A percentile compares a stretch with the other conserved stretches of the same genome.
Conservation (phyloP, 306 rosid genomes). For the Citrullus colocynthis region DNA sequence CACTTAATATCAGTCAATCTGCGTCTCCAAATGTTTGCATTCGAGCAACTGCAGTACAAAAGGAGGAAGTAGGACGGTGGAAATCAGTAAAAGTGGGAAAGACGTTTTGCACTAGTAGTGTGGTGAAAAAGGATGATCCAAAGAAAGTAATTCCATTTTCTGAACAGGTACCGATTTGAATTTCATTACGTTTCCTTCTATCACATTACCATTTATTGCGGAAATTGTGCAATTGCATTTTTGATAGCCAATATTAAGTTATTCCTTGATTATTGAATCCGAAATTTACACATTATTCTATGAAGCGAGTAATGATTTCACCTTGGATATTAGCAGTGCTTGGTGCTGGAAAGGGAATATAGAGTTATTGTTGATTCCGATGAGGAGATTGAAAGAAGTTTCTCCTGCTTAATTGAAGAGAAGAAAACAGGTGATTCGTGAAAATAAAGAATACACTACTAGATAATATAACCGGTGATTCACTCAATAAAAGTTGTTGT, state of each 20-base stretch:
- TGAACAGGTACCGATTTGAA: constrained; percentile 29
- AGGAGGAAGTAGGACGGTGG: constrained; percentile 52
- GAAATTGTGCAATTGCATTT: background rate
- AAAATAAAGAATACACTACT: background rate
- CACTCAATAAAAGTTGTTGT: too few relatives aligned
- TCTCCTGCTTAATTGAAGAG: constrained; percentile 54
- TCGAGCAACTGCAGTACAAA: constrained; percentile 29
- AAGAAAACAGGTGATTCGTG: constrained; percentile 42
- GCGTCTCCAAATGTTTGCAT: constrained; percentile 19
- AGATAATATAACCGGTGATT: background rate
- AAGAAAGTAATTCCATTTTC: constrained; percentile 19
- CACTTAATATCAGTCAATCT: constrained; percentile 33
- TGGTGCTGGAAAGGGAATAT: constrained; percentile 40
- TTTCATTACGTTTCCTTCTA: background rate
- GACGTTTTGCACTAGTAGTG: constrained; percentile 20
- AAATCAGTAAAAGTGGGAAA: constrained; percentile 45
- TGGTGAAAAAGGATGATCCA: constrained; percentile 26
- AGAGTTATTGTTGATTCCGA: constrained; percentile 70
- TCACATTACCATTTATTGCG: background rate
- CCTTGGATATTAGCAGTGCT: constrained; percentile 18
- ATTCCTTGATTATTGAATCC: background rate
- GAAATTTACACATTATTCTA: background rate
- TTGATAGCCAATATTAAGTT: background rate
- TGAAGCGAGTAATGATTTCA: background rate
- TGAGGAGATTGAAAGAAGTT: constrained; percentile 57